A percentile compares a stretch with the other conserved stretches of the same genome.
Conservation (phyloP, 2,329 filamentous ascomycete species). For the Lithohypha guttulata region DNA sequence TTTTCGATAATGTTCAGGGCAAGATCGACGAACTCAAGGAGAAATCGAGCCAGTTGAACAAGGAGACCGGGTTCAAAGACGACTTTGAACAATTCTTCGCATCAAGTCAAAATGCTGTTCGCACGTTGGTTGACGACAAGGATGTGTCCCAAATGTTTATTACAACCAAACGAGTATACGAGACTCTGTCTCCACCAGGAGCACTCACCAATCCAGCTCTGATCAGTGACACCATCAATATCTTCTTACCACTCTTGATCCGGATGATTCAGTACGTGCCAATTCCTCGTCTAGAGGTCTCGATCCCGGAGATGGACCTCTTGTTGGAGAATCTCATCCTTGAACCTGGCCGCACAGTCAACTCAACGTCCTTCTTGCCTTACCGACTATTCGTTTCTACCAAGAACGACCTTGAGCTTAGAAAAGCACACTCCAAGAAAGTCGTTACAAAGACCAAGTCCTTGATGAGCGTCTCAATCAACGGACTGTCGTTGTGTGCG, state of each 20-base stretch:
- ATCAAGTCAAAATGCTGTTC: slow-evolving; percentile 57
- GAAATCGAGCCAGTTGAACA: slow-evolving; percentile 48
- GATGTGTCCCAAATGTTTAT: slow-evolving; percentile 59
- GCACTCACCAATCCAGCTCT: slow-evolving; percentile 59
- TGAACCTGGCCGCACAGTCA: slow-evolving; percentile 74
- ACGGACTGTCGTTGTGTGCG: slow-evolving; percentile 72
- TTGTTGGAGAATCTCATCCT: slow-evolving; percentile 83
- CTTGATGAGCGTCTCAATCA: slow-evolving; percentile 64
- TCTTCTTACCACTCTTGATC: slow-evolving; percentile 69
- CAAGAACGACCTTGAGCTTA: slow-evolving; percentile 75
- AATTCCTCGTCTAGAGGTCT: slow-evolving; percentile 80
- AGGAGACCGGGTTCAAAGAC: slow-evolving; percentile 56
- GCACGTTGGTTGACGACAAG: slow-evolving; percentile 59
- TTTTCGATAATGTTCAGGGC: slow-evolving; percentile 65
- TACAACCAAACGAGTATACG: slow-evolving; percentile 56
- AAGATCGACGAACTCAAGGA: slow-evolving; percentile 50
- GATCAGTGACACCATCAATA: slow-evolving; percentile 62
- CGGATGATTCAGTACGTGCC: slow-evolving; percentile 75
- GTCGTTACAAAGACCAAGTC: slow-evolving; percentile 60
- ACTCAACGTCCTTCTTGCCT: slow-evolving; percentile 79
- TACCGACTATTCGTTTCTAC: slow-evolving; percentile 72
- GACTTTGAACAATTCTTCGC: slow-evolving; percentile 63
- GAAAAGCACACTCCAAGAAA: slow-evolving; percentile 58
- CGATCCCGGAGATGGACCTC: slow-evolving; percentile 71
- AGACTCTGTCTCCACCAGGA: slow-evolving; percentile 57